Conservation (phyloP, 2,329 filamentous ascomycete genomes). For the Apiospora rasikravindrae region DNA sequence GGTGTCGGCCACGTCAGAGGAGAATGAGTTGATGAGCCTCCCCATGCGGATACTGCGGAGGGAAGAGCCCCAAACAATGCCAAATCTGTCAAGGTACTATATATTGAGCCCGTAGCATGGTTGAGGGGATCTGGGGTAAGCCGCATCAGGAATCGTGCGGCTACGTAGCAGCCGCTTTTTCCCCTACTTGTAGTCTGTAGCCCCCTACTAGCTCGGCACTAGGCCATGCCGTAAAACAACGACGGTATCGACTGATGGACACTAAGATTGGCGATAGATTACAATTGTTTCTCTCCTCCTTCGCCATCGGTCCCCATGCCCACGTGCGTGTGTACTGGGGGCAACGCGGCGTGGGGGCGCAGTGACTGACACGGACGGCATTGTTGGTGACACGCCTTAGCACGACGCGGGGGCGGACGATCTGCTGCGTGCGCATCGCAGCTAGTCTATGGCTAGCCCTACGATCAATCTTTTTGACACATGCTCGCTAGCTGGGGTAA, state of each 20-base stretch:
- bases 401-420: background rate
- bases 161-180: background rate
- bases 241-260: background rate
- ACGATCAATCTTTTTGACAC: background rate
- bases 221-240: constrained; percentile 4
- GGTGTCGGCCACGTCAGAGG: background rate
- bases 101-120: background rate
- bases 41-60: background rate
- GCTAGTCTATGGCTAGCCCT: background rate
- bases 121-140: background rate
- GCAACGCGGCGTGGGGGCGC: background rate
- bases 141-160: background rate
- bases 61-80: background rate
- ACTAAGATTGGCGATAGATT: background rate
- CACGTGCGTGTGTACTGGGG: background rate
- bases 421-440: background rate
- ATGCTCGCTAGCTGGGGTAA: background rate
- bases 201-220: background rate
- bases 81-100: background rate
- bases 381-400: background rate
- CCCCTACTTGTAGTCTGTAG: background rate
- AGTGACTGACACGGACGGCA: background rate
- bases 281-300: background rate
- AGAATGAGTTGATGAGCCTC: background rate
- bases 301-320: background rate